Conservation (phyloP, 768 basidiomycete genomes). For the Rubroboletus pulcherrimus region DNA sequence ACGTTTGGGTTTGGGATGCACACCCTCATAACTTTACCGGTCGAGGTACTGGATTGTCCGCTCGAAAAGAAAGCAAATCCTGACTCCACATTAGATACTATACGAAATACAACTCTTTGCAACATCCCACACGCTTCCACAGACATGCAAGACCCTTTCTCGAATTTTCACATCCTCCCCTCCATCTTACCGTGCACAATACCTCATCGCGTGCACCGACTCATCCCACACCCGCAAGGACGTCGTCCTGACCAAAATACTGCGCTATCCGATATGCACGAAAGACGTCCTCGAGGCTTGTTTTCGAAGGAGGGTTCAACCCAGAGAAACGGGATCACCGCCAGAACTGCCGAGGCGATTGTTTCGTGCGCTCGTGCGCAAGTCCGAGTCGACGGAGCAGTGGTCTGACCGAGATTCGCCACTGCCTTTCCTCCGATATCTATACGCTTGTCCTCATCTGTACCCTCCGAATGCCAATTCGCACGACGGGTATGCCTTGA, state of each 20-base stretch:
- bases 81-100: conserved; percentile 51
- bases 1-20: conserved; percentile 13
- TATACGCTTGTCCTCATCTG: conserved; percentile 43
- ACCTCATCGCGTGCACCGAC: conserved; percentile 45
- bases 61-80: background rate
- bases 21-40: conserved; percentile 30
- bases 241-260: conserved; percentile 40
- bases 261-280: conserved; percentile 42
- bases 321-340: background rate
- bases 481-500: conserved; percentile 78
- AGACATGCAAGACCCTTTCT: conserved; percentile 50
- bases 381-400: conserved; percentile 20
- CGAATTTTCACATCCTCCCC: conserved; percentile 54
- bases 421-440: conserved; percentile 58
- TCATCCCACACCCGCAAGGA: conserved; percentile 13
- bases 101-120: conserved; percentile 75
- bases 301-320: conserved; percentile 23
- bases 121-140: conserved; percentile 60
- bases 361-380: conserved; percentile 50
- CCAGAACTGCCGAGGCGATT: conserved; percentile 64
- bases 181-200: conserved; percentile 58
- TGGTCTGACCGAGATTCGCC: conserved; percentile 55
- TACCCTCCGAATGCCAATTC: conserved; percentile 54
- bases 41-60: conserved; percentile 29
- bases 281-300: conserved; percentile 44